A percentile compares a stretch with the other conserved stretches of the same genome.
Conservation (phyloP, 2,329 filamentous ascomycete genomes). For the Colletotrichum tanaceti region DNA sequence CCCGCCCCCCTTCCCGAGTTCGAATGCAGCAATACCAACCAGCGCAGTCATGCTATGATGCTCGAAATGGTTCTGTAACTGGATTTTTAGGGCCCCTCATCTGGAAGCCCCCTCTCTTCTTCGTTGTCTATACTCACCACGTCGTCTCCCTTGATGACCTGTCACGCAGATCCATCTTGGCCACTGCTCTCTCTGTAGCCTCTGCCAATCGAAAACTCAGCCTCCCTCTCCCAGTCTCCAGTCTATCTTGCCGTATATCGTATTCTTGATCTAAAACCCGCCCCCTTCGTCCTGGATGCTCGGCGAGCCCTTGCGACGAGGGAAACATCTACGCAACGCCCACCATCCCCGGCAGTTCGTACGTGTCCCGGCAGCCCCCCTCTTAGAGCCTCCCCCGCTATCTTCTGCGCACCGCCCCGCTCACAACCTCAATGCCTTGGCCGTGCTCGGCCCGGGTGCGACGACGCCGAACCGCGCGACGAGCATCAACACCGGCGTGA, state of each 20-base stretch:
- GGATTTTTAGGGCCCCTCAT: not conserved
- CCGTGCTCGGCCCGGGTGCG: constrained; percentile 25
- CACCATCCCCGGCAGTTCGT: too few species aligned
- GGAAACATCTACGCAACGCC: not conserved
- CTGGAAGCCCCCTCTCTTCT: not conserved
- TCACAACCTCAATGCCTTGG: constrained; percentile 33
- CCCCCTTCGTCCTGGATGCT: not conserved
- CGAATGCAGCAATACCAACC: not conserved
- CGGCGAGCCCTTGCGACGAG: too few species aligned
- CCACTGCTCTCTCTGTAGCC: not conserved
- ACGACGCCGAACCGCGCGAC: constrained; percentile 32
- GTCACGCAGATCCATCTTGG: not conserved
- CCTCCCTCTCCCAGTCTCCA: too few species aligned
- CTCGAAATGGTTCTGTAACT: not conserved
- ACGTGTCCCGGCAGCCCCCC: not conserved
- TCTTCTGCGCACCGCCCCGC: not conserved
- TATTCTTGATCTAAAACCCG: not conserved
- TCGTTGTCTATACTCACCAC: not conserved
- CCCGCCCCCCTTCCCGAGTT: too few species aligned
- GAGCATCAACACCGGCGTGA: constrained; percentile 36
- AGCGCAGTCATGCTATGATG: not conserved
- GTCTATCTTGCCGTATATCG: not conserved
- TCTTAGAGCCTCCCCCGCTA: not conserved
- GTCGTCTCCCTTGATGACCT: too few species aligned
- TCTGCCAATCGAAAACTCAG: not conserved